These are phyloP conservation scores for Tolypocladium ovalisporum DNA, from an alignment of 2,329 filamentous ascomycete genomes.

Conservation along the genomic window DNA sequence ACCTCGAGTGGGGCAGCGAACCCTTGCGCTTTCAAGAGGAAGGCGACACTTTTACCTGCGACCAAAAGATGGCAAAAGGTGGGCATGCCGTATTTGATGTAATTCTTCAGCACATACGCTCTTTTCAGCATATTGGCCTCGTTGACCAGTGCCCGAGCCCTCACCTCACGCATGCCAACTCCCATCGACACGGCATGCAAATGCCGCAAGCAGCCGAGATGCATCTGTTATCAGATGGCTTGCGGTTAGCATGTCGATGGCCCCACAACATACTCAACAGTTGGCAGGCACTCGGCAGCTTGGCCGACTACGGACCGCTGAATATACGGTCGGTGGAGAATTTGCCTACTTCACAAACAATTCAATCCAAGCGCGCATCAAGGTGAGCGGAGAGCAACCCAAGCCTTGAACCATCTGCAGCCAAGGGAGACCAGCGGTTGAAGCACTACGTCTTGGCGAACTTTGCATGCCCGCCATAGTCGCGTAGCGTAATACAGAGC, in stretches of 20 bases:
- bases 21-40: not conserved
- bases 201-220: not conserved
- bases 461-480: too few relatives aligned
- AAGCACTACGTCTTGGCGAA: too few relatives aligned
- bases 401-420: too few relatives aligned
- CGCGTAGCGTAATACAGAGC: too few relatives aligned
- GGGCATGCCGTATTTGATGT: not conserved
- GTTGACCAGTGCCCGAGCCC: not conserved
- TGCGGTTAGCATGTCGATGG: not conserved
- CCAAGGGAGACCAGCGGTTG: too few relatives aligned
- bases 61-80: not conserved
- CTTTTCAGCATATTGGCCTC: not conserved
- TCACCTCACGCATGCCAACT: too few relatives aligned
- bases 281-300: not conserved
- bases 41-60: not conserved
- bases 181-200: not conserved
- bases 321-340: too few relatives aligned
- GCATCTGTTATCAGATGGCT: not conserved
- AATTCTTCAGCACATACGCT: not conserved
- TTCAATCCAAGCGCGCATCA: too few relatives aligned
- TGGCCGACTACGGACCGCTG: not conserved
- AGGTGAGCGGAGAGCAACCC: too few relatives aligned
- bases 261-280: not conserved
- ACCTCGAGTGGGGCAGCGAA: not conserved
- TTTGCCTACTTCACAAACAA: too few relatives aligned